Evolutionary conservation across 139 green algal species (phyloP).

Genomic region (Asterochloris sp.): DNA sequence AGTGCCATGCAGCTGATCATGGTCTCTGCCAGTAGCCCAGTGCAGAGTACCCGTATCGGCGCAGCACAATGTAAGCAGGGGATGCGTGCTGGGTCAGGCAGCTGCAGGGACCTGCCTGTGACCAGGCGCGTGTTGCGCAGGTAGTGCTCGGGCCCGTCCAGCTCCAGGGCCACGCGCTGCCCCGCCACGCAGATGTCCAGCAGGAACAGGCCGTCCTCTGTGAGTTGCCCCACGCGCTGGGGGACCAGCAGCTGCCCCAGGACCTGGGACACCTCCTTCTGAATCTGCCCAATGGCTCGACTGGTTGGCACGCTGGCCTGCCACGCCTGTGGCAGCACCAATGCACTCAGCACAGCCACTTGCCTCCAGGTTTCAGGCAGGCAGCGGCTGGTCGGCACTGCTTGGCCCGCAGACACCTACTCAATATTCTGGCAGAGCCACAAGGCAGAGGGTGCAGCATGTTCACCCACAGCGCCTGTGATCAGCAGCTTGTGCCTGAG

Average conservation of each 20-base stretch:
- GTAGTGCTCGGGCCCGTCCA: constrained; percentile 32
- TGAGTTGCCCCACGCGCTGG: constrained; percentile 13
- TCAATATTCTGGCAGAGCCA: background rate
- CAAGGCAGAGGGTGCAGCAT: background rate
- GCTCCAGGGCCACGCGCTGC: constrained; percentile 25
- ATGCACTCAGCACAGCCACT: background rate
- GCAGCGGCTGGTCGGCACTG: background rate
- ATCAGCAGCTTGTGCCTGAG: too few species aligned
- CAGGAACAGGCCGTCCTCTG: constrained; percentile 6
- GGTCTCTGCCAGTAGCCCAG: too few species aligned
- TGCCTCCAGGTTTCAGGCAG: background rate
- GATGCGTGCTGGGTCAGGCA: too few species aligned
- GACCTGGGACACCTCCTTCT: constrained; percentile 31
- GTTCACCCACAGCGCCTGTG: too few species aligned
- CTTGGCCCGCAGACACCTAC: background rate
- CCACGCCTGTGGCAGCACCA: background rate
- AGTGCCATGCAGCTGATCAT: too few species aligned
- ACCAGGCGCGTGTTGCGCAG: constrained; percentile 20
- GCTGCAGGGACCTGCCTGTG: too few species aligned
- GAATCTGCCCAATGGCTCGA: constrained; percentile 7
- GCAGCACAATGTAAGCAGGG: too few species aligned
- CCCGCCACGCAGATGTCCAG: constrained; percentile 20
- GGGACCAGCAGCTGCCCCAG: constrained; percentile 34
- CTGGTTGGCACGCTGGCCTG: constrained; percentile 4
- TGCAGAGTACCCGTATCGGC: too few species aligned